Evolutionary conservation across 352 stramenopile genomes (phyloP).

Genomic region (Phytophthora pseudosyringae): DNA sequence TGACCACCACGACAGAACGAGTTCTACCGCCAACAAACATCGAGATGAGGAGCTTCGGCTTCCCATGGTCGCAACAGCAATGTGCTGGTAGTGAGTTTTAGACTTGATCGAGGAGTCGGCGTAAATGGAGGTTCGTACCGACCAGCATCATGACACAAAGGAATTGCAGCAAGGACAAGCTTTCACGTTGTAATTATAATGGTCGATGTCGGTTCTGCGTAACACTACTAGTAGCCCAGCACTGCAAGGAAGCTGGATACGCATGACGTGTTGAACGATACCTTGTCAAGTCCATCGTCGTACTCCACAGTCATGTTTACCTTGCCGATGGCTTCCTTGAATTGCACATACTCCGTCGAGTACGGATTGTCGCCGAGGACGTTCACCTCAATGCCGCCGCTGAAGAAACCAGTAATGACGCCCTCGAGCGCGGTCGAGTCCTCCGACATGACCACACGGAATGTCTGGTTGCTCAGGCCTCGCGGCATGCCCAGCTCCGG

Average conservation of each 20-base stretch:
- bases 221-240: conserved; percentile 25
- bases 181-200: conserved; percentile 11
- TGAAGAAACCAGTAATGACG: conserved; percentile 51
- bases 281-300: conserved; percentile 46
- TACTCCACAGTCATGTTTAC: conserved; percentile 65
- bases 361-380: conserved; percentile 53
- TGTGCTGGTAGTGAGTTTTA: too few relatives aligned
- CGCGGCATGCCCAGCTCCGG: conserved; percentile 52
- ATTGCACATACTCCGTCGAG: conserved; percentile 41
- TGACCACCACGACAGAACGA: too few relatives aligned
- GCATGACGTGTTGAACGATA: conserved; percentile 43
- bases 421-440: conserved; percentile 32
- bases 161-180: neutral
- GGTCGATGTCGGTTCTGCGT: neutral
- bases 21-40: too few relatives aligned
- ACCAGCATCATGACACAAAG: neutral
- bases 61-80: too few relatives aligned
- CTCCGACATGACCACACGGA: conserved; percentile 54
- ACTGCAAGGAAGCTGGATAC: conserved; percentile 38
- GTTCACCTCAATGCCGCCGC: conserved; percentile 45
- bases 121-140: too few relatives aligned
- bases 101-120: too few relatives aligned
- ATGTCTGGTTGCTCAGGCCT: conserved; percentile 47
- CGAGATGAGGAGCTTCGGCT: too few relatives aligned
- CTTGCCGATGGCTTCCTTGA: conserved; percentile 42